Evolutionary conservation across 139 green algal species (phyloP), one percentile per base, ranked within the genome.

Genomic region (Zygnema circumcarinatum): DNA sequence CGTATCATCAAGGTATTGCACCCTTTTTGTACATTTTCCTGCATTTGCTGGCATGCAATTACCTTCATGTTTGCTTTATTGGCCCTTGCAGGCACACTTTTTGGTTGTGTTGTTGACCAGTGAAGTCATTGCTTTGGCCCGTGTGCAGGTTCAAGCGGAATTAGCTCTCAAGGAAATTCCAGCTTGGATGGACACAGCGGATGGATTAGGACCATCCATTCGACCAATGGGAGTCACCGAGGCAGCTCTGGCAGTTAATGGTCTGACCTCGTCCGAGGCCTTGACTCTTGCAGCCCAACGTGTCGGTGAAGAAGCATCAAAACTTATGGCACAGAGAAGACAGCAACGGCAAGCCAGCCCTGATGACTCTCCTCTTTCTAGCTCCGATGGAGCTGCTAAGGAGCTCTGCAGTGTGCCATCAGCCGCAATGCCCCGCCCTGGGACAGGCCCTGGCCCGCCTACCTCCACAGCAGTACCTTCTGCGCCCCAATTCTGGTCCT

Each of bases 41-140:
- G 54, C 54, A 72, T 72, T 72, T 72, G 29, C 54, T 72, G 54
- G 54, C 54, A 72, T 29, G 29, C 54, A 72, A n/a, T n/a, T n/a
- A n/a, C n/a, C n/a, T n/a, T n/a, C n/a, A n/a, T n/a, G n/a, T n/a
- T n/a, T n/a, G n/a, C n/a, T n/a, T n/a, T n/a, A n/a, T n/a, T n/a
- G n/a, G n/a, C n/a, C n/a, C n/a, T n/a, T n/a, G n/a, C n/a, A n/a
- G n/a, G n/a, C n/a, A n/a, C n/a, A n/a, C n/a, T n/a, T n/a, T n/a
- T n/a, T n/a, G n/a, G n/a, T n/a, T n/a, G n/a, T n/a, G n/a, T n/a
- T n/a, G n/a, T n/a, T n/a, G n/a, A n/a, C n/a, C n/a, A n/a, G n/a
- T n/a, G 7, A 62, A 25, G 7, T 62, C 47, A 7, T 62, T 62
- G 47, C 16, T 62, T 25, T 62, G 7, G 7, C 16, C 16, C 47